These are phyloP conservation scores for Pythium sukuiense DNA, from an alignment of 352 stramenopile species.

Conservation along the genomic window DNA sequence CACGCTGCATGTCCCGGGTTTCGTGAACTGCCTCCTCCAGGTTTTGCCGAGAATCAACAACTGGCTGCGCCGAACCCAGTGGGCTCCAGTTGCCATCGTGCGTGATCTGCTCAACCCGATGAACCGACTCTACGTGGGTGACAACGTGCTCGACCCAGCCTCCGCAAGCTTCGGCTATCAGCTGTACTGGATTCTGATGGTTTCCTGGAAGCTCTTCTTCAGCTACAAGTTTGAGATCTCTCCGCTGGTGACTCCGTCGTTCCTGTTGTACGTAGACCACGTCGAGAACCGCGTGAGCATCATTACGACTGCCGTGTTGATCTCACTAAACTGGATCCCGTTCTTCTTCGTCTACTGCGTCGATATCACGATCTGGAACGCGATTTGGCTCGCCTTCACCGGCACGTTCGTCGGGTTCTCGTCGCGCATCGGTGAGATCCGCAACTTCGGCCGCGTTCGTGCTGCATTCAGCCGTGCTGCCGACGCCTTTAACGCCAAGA, in stretches of 20 bases:
- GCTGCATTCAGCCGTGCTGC: constrained; percentile 85
- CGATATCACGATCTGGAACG: constrained; percentile 98
- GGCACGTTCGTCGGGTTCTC: constrained; percentile 97
- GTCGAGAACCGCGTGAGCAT: constrained; percentile 86
- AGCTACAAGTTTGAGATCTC: constrained; percentile 98
- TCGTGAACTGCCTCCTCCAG: constrained; percentile 77
- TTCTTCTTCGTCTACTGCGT: constrained; percentile 98
- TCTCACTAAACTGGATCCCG: constrained; percentile 95
- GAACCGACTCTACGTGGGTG: constrained; percentile 96
- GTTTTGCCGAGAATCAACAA: constrained; percentile 77
- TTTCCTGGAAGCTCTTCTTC: constrained; percentile 97
- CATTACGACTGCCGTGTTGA: constrained; percentile 86
- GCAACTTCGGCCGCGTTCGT: constrained; percentile 88
- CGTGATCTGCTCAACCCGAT: constrained; percentile 92
- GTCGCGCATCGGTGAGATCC: constrained; percentile 96
- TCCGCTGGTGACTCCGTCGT: constrained; percentile 93
- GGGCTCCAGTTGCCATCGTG: constrained; percentile 58
- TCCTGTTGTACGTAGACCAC: constrained; percentile 97
- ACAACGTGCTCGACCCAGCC: constrained; percentile 95
- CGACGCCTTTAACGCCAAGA: constrained; percentile 84
- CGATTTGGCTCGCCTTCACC: constrained; percentile 96
- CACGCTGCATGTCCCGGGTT: constrained; percentile 64
- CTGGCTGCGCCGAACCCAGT: constrained; percentile 76
- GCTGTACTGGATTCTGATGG: constrained; percentile 94
- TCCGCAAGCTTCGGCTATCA: constrained; percentile 90